Evolutionary conservation across 805 yeast genomes (phyloP), one percentile per base, ranked within the genome.

Genomic region (Saturnispora zaruensis): DNA sequence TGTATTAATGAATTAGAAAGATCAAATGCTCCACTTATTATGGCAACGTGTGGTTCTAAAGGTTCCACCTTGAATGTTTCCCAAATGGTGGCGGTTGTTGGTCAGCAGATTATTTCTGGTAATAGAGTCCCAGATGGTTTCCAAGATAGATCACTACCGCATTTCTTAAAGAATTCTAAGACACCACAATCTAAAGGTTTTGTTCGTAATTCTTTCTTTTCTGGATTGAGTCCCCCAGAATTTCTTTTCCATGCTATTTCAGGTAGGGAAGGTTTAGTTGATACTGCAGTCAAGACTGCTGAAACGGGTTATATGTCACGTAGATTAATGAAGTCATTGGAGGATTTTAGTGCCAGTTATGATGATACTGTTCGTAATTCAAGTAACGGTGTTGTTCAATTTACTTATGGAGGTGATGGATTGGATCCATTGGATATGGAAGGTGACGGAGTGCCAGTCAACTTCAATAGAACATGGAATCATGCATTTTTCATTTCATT

Each of bases 111-210:
- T 73, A 93, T 93, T 59, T 83, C 96, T 4, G 99, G 99, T 68
- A 87, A 88, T 65, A 95, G 99, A 78, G 99, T 93, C 54, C 98
- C 99, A 23, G 96, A 93, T 75, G 99, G 99, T n/a, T 93, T 93
- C 77, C 98, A 93, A 68, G 98, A 93, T 70, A 82, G 99, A 69
- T 88, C 99, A 0, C 72, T 93, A 58, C 99, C 99, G 11, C 99
- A 93, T 70, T 93, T 93, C 73, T 81, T 87, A 44, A 93, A 95
- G 69, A 86, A 86, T 67, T 90, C 98, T 57, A 90, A 91, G 66
- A 87, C 97, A 40, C 99, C 99, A 1, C 96, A 91, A 56, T 87
- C 96, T 6, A 93, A 93, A 69, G 99, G 99, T 62, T 93, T 93
- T 62, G 99, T 93, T 23, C 77, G 96, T 67, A 91, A 95, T 66